Conservation (phyloP, 345 rosid genomes). For the Melastoma malabathricum region DNA sequence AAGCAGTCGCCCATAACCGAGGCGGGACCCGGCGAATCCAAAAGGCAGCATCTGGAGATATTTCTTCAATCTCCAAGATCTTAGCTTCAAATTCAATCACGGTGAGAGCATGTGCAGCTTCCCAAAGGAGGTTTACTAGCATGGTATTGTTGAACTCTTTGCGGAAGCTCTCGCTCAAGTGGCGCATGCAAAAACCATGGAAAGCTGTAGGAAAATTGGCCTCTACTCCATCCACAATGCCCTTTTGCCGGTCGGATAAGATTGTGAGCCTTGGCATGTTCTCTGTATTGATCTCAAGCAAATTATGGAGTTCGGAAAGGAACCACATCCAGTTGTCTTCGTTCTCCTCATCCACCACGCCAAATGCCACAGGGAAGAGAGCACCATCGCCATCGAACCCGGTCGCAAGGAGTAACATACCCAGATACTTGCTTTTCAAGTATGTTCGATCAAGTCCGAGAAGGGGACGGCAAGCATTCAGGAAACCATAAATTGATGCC, state of each 20-base stretch:
- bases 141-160: slow-evolving; percentile 88
- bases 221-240: slow-evolving; percentile 86
- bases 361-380: slow-evolving; percentile 85
- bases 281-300: slow-evolving; percentile 85
- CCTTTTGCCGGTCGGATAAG: slow-evolving; percentile 82
- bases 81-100: slow-evolving; percentile 87
- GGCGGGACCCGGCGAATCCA: slow-evolving; percentile 94
- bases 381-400: slow-evolving; percentile 97
- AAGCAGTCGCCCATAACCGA: slow-evolving; percentile 91
- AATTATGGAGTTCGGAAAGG: slow-evolving; percentile 81
- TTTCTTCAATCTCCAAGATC: slow-evolving; percentile 75
- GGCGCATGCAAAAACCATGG: slow-evolving; percentile 96
- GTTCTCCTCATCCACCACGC: slow-evolving; percentile 90
- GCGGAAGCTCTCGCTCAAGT: slow-evolving; percentile 83
- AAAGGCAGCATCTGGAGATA: slow-evolving; percentile 86
- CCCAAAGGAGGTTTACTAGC: slow-evolving; percentile 88
- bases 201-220: slow-evolving; percentile 90
- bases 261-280: slow-evolving; percentile 97
- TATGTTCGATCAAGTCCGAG: slow-evolving; percentile 82
- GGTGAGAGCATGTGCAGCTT: slow-evolving; percentile 85
- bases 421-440: slow-evolving; percentile 85
- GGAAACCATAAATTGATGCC: slow-evolving; percentile 91
- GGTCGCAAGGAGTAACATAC: slow-evolving; percentile 86
- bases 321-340: slow-evolving; percentile 99
- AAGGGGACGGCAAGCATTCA: slow-evolving; percentile 91